Base-by-base conservation (phyloP, 352 stramenopile species). In the Globisporangium uncinulatum region DNA sequence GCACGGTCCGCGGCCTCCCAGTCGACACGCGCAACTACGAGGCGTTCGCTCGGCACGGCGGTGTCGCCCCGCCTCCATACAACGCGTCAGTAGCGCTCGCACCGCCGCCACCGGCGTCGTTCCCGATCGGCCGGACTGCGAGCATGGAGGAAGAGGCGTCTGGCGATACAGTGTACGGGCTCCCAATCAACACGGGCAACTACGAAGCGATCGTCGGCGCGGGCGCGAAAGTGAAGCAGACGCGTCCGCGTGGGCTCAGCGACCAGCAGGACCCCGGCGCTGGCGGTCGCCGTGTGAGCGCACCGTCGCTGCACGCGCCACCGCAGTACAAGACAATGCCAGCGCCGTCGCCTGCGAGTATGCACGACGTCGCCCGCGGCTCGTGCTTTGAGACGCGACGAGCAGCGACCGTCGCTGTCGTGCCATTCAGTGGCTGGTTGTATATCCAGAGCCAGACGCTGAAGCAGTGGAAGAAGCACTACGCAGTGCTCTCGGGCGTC, bases 301-400 rank as follows among this genome's bases (percentile, higher is more conserved):
- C 76, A 11, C 70, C 75, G 31, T 67, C 69, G 6, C 29, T 77
- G 29, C 68, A 59, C n/a, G 24, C 17, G 6, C 14, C 52, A 6
- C 47, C 71, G 60, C 24, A 70, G 56, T 62, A 66, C 54, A 52
- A 48, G 63, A 63, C 61, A 37, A 52, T 50, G 45, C 56, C 61
- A 20, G n/a, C 44, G 21, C 46, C 45, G 20, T 9, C 42, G 15
- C 29, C 37, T 4, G 20, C 51, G 14, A 57, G 9, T 4, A 21
- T 21, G 14, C 9, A 31, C 9, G 43, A 5, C n/a, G 29, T 10
- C 4, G 24, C 64, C 19, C 44, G 66, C 4, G 48, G 62, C 8
- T 89, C 82, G 43, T 92, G 79, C 67, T 92, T 92, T 66, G 79
- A 88, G 46, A 83, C 73, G 36, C 74, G 78, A 0, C 76, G 81